A percentile compares a stretch with the other conserved stretches of the same genome.
These are phyloP conservation scores for Antrodiella citrinella DNA, from an alignment of 768 basidiomycete species.

Conservation along the genomic window DNA sequence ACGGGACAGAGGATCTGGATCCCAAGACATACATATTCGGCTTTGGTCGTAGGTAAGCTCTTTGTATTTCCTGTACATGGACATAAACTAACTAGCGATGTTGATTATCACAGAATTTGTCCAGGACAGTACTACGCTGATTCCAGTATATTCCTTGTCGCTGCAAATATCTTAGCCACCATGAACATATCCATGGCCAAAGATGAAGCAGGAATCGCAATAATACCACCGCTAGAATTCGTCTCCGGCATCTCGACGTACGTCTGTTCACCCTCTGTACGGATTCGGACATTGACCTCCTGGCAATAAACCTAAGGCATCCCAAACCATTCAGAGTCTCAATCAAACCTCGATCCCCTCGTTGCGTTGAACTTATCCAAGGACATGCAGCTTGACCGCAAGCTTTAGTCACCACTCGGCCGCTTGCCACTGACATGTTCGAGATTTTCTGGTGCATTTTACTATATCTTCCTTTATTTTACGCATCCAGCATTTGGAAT, in stretches of 20 bases:
- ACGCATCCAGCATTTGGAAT: too few relatives aligned
- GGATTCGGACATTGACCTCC: constrained; percentile 9
- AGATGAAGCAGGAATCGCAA: constrained; percentile 28
- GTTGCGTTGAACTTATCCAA: background rate
- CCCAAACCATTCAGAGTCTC: constrained; percentile 1
- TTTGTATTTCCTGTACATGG: background rate
- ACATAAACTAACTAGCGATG: too few relatives aligned
- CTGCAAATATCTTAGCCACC: constrained; percentile 33
- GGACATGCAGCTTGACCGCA: too few relatives aligned
- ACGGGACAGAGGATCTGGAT: background rate
- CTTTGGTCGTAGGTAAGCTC: constrained; percentile 33
- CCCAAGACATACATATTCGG: constrained; percentile 39
- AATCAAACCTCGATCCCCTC: background rate
- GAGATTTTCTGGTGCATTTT: too few relatives aligned
- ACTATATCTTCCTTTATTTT: too few relatives aligned
- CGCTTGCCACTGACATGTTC: too few relatives aligned
- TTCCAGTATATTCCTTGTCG: constrained; percentile 34
- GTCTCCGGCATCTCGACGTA: background rate
- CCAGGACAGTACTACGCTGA: constrained; percentile 46
- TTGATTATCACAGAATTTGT: constrained; percentile 30
- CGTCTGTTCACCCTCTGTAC: too few relatives aligned
- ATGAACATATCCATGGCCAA: constrained; percentile 33
- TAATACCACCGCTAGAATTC: background rate
- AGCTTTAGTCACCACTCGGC: too few relatives aligned
- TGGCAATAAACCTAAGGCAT: background rate